Evolutionary conservation across 805 yeast genomes (phyloP), one percentile per base, ranked within the genome.

Genomic region (Ogataea nakhonphanomensis): DNA sequence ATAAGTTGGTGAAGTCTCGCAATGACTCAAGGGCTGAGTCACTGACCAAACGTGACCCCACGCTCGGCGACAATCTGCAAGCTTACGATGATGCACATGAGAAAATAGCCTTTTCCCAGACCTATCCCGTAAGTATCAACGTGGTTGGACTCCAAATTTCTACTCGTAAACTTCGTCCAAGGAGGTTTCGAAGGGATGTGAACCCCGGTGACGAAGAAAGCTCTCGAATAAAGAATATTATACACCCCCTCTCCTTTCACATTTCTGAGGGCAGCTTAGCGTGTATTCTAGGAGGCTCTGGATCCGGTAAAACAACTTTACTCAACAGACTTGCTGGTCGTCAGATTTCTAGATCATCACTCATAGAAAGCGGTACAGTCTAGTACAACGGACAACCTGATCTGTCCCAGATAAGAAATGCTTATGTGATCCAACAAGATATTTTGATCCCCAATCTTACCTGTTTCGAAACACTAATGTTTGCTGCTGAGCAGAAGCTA

Each of bases 251-350:
- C 33, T 76, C 84, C 2, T 70, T 84, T 44, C 78, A 77, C 36
- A 66, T 84, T 8, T 73, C 76, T 0, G 58, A 74, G 10, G 84
- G 86, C 12, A 67, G 81, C 8, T 61, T 88, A 27, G 70, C 87
- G 61, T 95, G 95, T 5, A 83, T 87, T 8, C 73, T 88, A 66
- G 96, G 95, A 2, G 91, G 95, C 0, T 82, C 90, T 0, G 95
- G 95, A 0, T 78, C 88, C 3, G 95, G 95, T 3, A 87, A 88
- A 54, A 87, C 95, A 0, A 84, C 95, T 0, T 58, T 87, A 31
- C 64, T 87, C 15, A 87, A 87, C 55, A 76, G 78, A 0, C 57
- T 83, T 34, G 79, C 87, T 0, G 72, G 76, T 33, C 59, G 83
- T 47, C 65, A 53, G 11, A 39, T 58, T 21, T 48, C 37, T 8